A percentile compares a stretch with the other conserved stretches of the same genome.
These are phyloP conservation scores for Fagus sylvatica DNA, from an alignment of 306 rosid genomes.

Conservation along the genomic window DNA sequence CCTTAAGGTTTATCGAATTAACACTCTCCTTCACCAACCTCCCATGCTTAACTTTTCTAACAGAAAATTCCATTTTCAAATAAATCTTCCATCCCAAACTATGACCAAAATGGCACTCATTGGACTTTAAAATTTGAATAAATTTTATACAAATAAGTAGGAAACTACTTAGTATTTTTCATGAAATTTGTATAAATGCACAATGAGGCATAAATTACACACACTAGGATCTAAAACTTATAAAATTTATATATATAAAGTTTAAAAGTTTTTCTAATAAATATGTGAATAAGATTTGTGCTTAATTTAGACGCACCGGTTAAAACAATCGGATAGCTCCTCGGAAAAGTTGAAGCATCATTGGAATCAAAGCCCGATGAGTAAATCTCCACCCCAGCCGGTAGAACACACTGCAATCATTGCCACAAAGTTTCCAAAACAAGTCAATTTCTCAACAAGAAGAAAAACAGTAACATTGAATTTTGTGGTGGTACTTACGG, in stretches of 20 bases:
- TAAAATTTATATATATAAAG: background rate
- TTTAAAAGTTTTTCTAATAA: too few relatives aligned
- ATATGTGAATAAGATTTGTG: background rate
- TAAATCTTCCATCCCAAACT: too few relatives aligned
- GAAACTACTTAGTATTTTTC: too few relatives aligned
- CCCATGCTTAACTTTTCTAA: too few relatives aligned
- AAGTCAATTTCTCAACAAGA: background rate
- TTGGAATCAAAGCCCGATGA: constrained; percentile 69
- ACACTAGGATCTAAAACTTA: background rate
- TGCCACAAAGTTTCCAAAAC: background rate
- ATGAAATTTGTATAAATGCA: too few relatives aligned
- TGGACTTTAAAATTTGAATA: too few relatives aligned
- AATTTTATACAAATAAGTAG: too few relatives aligned
- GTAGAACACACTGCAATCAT: constrained; percentile 82
- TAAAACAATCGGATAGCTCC: constrained; percentile 92
- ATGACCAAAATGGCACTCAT: too few relatives aligned
- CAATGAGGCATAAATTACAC: background rate
- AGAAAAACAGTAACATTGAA: background rate
- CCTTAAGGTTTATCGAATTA: too few relatives aligned
- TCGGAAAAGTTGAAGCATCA: constrained; percentile 66
- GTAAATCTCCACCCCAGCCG: constrained; percentile 83
- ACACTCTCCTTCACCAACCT: too few relatives aligned
- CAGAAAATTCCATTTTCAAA: too few relatives aligned
- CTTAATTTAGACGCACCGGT: constrained; percentile 51
- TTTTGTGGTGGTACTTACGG: constrained; percentile 45